phyloP scores from a whole-genome alignment of 768 basidiomycete species.

The Rhodotorula kratochvilovae region DNA sequence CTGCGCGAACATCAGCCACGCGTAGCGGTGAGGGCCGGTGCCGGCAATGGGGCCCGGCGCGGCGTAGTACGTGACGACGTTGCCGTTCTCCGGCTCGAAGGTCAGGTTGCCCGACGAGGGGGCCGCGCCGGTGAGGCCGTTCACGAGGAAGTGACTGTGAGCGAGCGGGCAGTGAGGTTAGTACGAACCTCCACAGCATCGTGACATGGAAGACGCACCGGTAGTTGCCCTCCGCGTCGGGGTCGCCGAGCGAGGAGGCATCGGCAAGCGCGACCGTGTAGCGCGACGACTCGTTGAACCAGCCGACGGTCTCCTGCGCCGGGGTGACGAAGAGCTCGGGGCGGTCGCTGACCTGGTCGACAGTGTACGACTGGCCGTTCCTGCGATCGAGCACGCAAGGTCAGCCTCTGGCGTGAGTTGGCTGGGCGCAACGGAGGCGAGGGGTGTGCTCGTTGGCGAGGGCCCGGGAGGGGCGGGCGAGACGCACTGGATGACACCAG shows the following conservation, averaged over 20 bases:
- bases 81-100: constrained; percentile 18
- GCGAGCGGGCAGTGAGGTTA: background rate
- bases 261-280: constrained; percentile 38
- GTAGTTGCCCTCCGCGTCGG: constrained; percentile 36
- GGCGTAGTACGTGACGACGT: constrained; percentile 23
- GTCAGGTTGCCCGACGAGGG: constrained; percentile 12
- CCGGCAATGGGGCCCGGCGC: constrained; percentile 28
- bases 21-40: constrained; percentile 38
- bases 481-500: constrained; percentile 14
- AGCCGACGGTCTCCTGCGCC: background rate
- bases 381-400: background rate
- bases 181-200: too few relatives aligned
- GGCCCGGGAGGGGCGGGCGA: too few relatives aligned
- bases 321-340: constrained; percentile 30
- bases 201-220: background rate
- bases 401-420: background rate
- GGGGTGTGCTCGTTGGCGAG: background rate
- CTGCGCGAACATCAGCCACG: constrained; percentile 39
- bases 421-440: too few relatives aligned
- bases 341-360: constrained; percentile 11
- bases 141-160: constrained; percentile 35
- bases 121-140: constrained; percentile 24
- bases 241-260: constrained; percentile 33
- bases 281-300: constrained; percentile 16
- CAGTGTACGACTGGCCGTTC: constrained; percentile 27